phyloP scores from a whole-genome alignment of 495 filamentous ascomycete genomes.

The Talaromyces borbonicus region DNA sequence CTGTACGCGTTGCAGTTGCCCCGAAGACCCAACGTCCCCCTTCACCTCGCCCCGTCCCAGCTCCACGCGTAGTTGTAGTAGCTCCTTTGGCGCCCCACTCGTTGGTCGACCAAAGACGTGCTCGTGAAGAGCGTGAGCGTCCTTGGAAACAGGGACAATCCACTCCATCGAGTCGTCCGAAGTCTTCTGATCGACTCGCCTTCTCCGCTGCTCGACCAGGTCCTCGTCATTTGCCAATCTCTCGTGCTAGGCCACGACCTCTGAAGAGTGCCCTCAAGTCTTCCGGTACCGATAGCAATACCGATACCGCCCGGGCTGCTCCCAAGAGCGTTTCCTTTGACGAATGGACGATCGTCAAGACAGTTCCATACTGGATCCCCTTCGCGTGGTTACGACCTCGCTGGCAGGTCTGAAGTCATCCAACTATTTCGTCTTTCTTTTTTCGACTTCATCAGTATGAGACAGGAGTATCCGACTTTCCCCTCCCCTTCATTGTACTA shows the following conservation, averaged over 20 bases:
- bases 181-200: background rate
- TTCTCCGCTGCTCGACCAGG: background rate
- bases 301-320: background rate
- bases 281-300: no score
- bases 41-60: background rate
- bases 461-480: background rate
- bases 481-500: background rate
- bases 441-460: background rate
- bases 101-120: background rate
- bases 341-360: background rate
- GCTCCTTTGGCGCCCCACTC: background rate
- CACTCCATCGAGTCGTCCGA: background rate
- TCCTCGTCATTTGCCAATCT: no score
- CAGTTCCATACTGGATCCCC: background rate
- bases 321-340: background rate
- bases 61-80: no score
- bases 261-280: no score
- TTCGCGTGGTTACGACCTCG: background rate
- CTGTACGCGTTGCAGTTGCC: background rate
- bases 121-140: background rate
- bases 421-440: background rate
- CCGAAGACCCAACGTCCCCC: background rate
- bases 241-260: no score
- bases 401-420: background rate
- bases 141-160: conserved; percentile 3